Percentiles rank a stretch among this genome's conserved stretches.
phyloP scores from a whole-genome alignment of 2,329 filamentous ascomycete genomes.

The Aspergillus sp. region DNA sequence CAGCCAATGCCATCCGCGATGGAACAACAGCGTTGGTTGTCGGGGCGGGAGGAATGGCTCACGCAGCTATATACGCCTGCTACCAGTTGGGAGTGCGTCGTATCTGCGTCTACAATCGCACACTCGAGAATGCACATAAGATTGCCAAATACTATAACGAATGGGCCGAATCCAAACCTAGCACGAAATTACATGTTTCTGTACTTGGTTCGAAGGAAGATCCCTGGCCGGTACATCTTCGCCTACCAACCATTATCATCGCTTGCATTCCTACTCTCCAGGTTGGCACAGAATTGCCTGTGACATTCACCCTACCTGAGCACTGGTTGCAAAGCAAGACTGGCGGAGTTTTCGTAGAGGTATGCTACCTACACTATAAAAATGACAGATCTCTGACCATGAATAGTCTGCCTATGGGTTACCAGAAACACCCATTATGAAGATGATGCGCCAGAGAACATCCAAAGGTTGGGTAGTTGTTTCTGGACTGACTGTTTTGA shows the following conservation, averaged over 20 bases:
- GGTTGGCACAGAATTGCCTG: conserved; percentile 6
- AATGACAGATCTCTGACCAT: neutral
- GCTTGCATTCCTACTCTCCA: conserved; percentile 15
- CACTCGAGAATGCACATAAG: conserved; percentile 10
- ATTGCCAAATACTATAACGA: conserved; percentile 14
- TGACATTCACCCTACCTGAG: conserved; percentile 9
- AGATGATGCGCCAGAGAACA: conserved; percentile 6
- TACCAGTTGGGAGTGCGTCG: conserved; percentile 16
- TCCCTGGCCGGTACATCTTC: conserved; percentile 13
- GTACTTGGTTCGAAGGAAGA: conserved; percentile 8
- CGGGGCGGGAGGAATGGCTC: conserved; percentile 22
- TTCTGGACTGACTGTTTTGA: conserved; percentile 14
- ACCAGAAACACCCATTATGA: conserved; percentile 10
- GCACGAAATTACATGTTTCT: conserved; percentile 2
- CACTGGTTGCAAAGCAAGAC: conserved; percentile 18
- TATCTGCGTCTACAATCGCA: conserved; percentile 25
- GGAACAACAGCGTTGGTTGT: conserved; percentile 19
- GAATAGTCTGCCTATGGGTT: conserved; percentile 13
- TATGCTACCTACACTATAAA: conserved; percentile 2
- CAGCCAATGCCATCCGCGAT: conserved; percentile 16
- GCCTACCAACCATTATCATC: conserved; percentile 16
- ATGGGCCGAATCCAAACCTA: conserved; percentile 7
- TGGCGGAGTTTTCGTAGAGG: conserved; percentile 19
- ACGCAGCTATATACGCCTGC: conserved; percentile 23
- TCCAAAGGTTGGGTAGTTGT: conserved; percentile 18